Conservation (phyloP, 2,329 filamentous ascomycete genomes). For the Anisogramma anomala region DNA sequence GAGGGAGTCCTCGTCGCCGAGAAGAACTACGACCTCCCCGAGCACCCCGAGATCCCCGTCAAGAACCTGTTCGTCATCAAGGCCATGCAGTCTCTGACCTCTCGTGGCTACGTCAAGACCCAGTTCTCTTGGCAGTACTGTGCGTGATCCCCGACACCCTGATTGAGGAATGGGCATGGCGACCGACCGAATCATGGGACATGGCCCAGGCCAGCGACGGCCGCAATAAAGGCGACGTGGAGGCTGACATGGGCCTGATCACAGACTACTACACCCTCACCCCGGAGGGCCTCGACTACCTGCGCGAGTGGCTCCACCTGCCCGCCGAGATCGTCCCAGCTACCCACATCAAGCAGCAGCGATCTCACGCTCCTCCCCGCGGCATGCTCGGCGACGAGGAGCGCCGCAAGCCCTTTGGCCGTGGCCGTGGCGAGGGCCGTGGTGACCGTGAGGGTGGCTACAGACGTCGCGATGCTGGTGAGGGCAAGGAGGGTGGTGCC, state of each 20-base stretch:
- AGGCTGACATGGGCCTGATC: neutral
- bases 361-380: conserved; percentile 92
- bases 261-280: conserved; percentile 98
- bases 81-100: conserved; percentile 95
- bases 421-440: conserved; percentile 54
- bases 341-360: conserved; percentile 99
- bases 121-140: conserved; percentile 99
- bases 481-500: conserved; percentile 83
- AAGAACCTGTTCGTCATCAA: conserved; percentile 99
- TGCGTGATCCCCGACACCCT: conserved; percentile 6
- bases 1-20: conserved; percentile 89
- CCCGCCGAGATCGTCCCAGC: conserved; percentile 98
- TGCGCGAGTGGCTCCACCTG: conserved; percentile 99
- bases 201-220: neutral
- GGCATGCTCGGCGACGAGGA: conserved; percentile 91
- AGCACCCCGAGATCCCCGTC: conserved; percentile 97
- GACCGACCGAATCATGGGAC: too few relatives aligned
- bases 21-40: conserved; percentile 98
- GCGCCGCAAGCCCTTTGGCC: conserved; percentile 67
- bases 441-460: conserved; percentile 83
- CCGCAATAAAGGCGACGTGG: neutral
- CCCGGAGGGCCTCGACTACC: conserved; percentile 98
- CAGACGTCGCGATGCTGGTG: conserved; percentile 77
- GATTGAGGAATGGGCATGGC: neutral
- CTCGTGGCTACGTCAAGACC: conserved; percentile 97